Evolutionary conservation across 106 monocot species (phyloP), one percentile per base, ranked within the genome.

Genomic region (Dactylorhiza incarnata): DNA sequence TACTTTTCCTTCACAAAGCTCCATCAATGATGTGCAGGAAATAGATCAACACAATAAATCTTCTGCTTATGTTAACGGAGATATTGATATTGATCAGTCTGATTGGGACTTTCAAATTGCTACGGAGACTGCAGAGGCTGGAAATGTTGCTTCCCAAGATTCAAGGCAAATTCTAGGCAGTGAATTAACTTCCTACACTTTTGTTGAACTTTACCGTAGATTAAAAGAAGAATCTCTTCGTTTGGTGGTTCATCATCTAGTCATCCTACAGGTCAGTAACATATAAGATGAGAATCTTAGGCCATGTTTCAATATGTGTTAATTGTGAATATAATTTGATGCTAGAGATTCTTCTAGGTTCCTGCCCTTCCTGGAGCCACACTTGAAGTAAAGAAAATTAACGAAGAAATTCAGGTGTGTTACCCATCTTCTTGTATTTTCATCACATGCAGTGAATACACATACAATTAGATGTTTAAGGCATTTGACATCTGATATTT

Each of bases 161-260:
- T 69, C 69, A 65, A 20, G 26, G 15, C 45, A 69, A 69, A 25
- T 16, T 69, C 45, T 17, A 15, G 2, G 45, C 15, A 69, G 17
- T 69, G 69, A 16, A 16, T 69, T n/a, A 69, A 69, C 45, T 29
- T 69, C 69, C 17, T 69, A 46, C 45, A 69, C 15, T 69, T 45
- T 69, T 10, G 45, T n/a, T 45, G 69, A 45, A 16, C 7, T 45
- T 69, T 69, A 69, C 24, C 45, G 16, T 46, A 69, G 69, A 46
- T 9, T 69, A 45, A 69, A 69, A 69, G 69, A 69, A 46, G 69
- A 45, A 17, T 69, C 69, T 69, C 69, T 69, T 0, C 45, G 17
- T 69, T 69, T 69, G 43, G 45, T 69, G 16, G 69, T 46, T 46
- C 45, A 69, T 69, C 69, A 69, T 69, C 69, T 69, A 17, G 9